Base-by-base conservation (phyloP, 164 flowering plant genomes). In the Chimonanthus salicifolius region DNA sequence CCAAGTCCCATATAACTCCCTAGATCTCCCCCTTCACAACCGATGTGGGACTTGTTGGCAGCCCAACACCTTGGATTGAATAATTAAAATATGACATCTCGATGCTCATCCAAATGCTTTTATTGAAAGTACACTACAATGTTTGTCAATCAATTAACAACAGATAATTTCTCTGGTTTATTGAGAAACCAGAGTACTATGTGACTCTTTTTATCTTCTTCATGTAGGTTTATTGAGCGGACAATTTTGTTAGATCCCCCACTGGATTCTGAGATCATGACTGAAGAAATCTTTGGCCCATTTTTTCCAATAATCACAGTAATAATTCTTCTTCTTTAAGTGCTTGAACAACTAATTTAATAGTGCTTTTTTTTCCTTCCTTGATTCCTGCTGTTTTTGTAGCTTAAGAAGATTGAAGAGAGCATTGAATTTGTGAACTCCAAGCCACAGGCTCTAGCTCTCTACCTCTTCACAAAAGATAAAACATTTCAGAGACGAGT, bases 271-370 rank as follows among this genome's bases (percentile, higher is more conserved):
- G 87, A 81, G 71, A 81, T 94, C 74, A 92, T 94, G 99, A 87
- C 83, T 2, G 96, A 91, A 69, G 99, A 92, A 80, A 89, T 94
- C 65, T 94, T 94, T 68, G 99, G 99, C 47, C 99, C 99, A 1
- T 50, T 94, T 65, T 91, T 94, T 78, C 99, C 98, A 13, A 88
- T 92, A 50, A 89, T 94, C 77, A 94, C 95, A 21, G 97, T 94
- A 58, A 84, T 88, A 72, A 51, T 15, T 20, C 33, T 60, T 47
- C 49, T 63, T 66, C 68, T 13, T 4, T 66, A 7, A 63, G 66
- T 44, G 2, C 66, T 63, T 3, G 66, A 20, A 33, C 68, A 33
- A 64, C 43, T 43, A 66, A 66, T 33, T 2, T 9, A 20, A 64
- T 21, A 21, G 43, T 45, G 44, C 15, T 66, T 11, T 43, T 6